phyloP scores from a whole-genome alignment of 1,284 basidiomycete genomes.

The Cryptococcus jaspeensis region DNA sequence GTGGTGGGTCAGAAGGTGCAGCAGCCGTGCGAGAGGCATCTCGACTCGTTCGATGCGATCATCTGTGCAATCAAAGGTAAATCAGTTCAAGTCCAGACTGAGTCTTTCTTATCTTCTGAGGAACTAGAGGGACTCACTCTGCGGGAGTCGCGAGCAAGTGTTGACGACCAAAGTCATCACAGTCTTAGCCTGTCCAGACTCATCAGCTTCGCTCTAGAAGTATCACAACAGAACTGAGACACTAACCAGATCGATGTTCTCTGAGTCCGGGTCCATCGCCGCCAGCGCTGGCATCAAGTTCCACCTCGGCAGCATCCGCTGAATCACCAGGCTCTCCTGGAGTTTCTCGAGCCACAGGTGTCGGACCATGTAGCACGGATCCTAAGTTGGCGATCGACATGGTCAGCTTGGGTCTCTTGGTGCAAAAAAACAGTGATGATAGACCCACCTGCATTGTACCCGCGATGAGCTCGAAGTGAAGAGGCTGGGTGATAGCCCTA shows the following conservation, averaged over 20 bases:
- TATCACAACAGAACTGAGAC: not conserved
- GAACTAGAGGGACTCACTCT: conserved; percentile 4
- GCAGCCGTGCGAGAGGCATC: conserved; percentile 74
- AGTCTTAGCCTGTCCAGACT: conserved; percentile 21
- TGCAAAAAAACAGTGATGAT: not conserved
- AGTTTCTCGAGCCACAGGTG: conserved; percentile 74
- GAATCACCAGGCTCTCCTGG: conserved; percentile 60
- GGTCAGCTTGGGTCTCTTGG: conserved; percentile 8
- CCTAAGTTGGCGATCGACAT: conserved; percentile 55
- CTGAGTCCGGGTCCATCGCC: conserved; percentile 85
- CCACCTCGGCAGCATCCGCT: conserved; percentile 68
- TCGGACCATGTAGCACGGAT: conserved; percentile 84
- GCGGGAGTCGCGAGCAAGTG: conserved; percentile 9
- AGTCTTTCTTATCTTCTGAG: not conserved
- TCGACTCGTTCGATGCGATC: conserved; percentile 70
- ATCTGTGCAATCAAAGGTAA: conserved; percentile 47
- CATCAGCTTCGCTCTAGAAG: not conserved
- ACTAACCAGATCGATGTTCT: conserved; percentile 55
- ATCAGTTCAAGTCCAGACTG: conserved; percentile 1
- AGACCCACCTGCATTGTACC: conserved; percentile 69
- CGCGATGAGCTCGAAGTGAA: conserved; percentile 68
- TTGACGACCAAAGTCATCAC: conserved; percentile 22
- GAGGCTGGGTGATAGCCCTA: conserved; percentile 56
- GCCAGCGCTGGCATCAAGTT: conserved; percentile 84
- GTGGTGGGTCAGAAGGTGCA: conserved; percentile 88